Evolutionary conservation across 495 filamentous ascomycete species (phyloP).

Genomic region (Geopyxis carbonaria): DNA sequence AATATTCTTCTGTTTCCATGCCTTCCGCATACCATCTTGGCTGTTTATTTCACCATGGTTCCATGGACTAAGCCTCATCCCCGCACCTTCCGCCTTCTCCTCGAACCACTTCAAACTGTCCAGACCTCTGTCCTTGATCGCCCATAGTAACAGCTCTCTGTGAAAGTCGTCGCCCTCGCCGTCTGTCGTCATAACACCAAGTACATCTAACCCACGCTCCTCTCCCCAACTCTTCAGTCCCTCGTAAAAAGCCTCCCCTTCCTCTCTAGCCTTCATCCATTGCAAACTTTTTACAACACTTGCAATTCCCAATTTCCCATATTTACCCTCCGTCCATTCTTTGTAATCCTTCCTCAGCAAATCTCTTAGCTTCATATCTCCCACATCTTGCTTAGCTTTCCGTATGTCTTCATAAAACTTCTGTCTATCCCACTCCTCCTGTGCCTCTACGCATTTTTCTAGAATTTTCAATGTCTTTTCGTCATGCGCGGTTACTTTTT

Average conservation of each 20-base stretch:
- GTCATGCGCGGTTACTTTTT: slow-evolving; percentile 63
- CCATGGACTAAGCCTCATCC: slow-evolving; percentile 36
- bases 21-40: slow-evolving; percentile 29
- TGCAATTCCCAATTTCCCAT: slow-evolving; percentile 52
- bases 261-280: slow-evolving; percentile 20
- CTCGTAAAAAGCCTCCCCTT: slow-evolving; percentile 32
- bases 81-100: slow-evolving; percentile 32
- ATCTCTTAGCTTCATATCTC: slow-evolving; percentile 48
- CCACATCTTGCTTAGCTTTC: slow-evolving; percentile 54
- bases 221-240: slow-evolving; percentile 36
- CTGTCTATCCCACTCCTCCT: slow-evolving; percentile 35
- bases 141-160: slow-evolving; percentile 61
- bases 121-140: slow-evolving; percentile 29
- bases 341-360: slow-evolving; percentile 86
- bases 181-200: slow-evolving; percentile 56
- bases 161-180: slow-evolving; percentile 37
- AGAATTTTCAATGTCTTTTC: slow-evolving; percentile 45
- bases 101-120: slow-evolving; percentile 39
- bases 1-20: slow-evolving; percentile 53
- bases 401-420: slow-evolving; percentile 47
- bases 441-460: slow-evolving; percentile 14
- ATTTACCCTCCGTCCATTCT: slow-evolving; percentile 48
- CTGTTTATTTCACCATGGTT: slow-evolving; percentile 19
- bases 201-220: slow-evolving; percentile 44
- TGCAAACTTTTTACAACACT: slow-evolving; percentile 50